Percentiles rank a stretch among this genome's conserved stretches.
These are phyloP conservation scores for Entonaema liquescens DNA, from an alignment of 495 filamentous ascomycete species.

Conservation along the genomic window DNA sequence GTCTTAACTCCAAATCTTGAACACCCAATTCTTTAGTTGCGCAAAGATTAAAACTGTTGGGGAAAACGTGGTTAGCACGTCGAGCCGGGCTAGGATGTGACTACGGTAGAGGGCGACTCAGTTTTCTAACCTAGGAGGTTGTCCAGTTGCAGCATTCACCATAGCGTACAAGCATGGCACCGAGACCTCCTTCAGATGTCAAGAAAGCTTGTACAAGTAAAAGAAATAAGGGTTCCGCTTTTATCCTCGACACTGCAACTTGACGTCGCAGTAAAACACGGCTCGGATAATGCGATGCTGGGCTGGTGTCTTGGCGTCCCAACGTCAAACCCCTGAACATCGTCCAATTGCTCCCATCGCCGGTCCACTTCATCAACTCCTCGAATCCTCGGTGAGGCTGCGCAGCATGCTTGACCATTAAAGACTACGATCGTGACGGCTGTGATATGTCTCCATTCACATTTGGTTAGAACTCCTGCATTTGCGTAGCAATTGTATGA, in stretches of 20 bases:
- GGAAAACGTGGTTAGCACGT: not conserved
- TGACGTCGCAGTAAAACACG: conserved; percentile 30
- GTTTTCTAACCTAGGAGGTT: not conserved
- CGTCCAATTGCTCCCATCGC: conserved; percentile 6
- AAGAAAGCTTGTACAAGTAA: conserved; percentile 30
- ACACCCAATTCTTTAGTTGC: not conserved
- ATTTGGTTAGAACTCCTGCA: conserved; percentile 5
- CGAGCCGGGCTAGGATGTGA: conserved; percentile 23
- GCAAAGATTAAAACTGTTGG: conserved; percentile 18
- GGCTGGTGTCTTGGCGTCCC: conserved; percentile 32
- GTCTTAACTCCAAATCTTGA: not conserved
- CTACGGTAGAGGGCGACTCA: conserved; percentile 18
- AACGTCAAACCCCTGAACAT: conserved; percentile 12
- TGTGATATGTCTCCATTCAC: not conserved
- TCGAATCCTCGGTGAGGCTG: conserved; percentile 20
- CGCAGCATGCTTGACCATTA: conserved; percentile 12
- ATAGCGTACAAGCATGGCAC: not conserved
- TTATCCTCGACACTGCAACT: conserved; percentile 20
- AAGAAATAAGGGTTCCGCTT: conserved; percentile 9
- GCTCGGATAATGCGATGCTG: conserved; percentile 17
- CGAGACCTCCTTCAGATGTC: conserved; percentile 11
- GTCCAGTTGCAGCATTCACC: not conserved
- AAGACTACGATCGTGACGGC: not conserved
- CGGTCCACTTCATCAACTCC: conserved; percentile 17
- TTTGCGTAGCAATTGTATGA: not conserved